Conservation (phyloP, 257 asterid species). For the Nicotiana tomentosiformis region DNA sequence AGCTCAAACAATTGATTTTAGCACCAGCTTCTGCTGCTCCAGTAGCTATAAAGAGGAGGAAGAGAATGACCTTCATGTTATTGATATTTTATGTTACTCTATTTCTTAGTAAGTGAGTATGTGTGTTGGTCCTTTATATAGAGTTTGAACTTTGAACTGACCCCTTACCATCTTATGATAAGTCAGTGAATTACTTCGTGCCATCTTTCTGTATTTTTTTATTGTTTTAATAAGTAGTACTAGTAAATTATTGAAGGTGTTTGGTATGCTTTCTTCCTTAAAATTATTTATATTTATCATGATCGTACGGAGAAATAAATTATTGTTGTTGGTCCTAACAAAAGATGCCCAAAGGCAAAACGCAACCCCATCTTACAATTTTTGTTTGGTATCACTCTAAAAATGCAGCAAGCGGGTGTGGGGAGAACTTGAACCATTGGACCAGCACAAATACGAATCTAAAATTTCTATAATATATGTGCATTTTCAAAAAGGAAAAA, state of each 20-base stretch:
- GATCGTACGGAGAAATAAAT: not conserved
- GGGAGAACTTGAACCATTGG: too few relatives aligned
- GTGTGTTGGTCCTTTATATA: not conserved
- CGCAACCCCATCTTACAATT: too few relatives aligned
- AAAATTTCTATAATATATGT: too few relatives aligned
- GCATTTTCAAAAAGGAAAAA: too few relatives aligned
- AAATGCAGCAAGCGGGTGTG: too few relatives aligned
- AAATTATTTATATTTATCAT: not conserved
- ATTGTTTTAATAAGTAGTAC: too few relatives aligned
- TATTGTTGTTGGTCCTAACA: not conserved
- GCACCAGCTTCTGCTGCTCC: slow-evolving; percentile 23
- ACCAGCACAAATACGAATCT: too few relatives aligned
- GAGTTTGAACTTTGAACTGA: not conserved
- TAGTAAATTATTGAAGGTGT: too few relatives aligned
- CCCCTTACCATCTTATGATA: not conserved
- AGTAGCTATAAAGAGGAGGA: slow-evolving; percentile 9
- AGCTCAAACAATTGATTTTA: slow-evolving; percentile 53
- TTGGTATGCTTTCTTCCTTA: not conserved
- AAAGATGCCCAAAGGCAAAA: not conserved
- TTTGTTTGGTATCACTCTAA: too few relatives aligned
- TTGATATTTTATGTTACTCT: not conserved
- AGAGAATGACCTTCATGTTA: not conserved
- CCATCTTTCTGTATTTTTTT: not conserved
- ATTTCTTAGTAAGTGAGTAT: not conserved
- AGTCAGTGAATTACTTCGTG: not conserved